phyloP scores from a whole-genome alignment of 768 basidiomycete species.

The Tylopilus felleus region DNA sequence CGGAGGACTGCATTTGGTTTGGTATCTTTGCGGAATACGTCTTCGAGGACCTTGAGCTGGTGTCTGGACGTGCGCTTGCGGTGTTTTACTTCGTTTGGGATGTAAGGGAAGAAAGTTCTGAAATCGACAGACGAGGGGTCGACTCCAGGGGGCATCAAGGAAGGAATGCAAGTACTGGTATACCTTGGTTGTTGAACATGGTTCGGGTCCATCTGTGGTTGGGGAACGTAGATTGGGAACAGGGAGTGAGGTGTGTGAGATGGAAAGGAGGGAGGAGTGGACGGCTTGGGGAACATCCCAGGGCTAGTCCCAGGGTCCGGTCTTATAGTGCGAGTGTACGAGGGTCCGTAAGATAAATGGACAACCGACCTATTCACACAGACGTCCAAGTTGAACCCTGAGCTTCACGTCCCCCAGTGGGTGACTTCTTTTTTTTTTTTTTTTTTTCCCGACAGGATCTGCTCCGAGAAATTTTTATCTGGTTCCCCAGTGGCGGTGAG shows the following conservation, averaged over 20 bases:
- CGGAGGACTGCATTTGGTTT: slow-evolving; percentile 85
- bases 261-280: slow-evolving; percentile 37
- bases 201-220: slow-evolving; percentile 27
- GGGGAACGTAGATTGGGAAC: slow-evolving; percentile 21
- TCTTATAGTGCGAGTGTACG: background rate
- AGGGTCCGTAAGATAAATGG: no score
- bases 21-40: slow-evolving; percentile 80
- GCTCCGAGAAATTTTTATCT: no score
- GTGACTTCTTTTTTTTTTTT: no score
- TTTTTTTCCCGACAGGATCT: no score
- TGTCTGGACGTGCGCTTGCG: slow-evolving; percentile 83
- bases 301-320: no score
- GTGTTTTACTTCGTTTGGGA: slow-evolving; percentile 92
- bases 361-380: no score
- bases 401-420: no score
- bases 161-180: slow-evolving; percentile 41
- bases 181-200: slow-evolving; percentile 27
- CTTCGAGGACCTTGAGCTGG: slow-evolving; percentile 88
- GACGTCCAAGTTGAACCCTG: slow-evolving; percentile 21
- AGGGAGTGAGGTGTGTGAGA: slow-evolving; percentile 27
- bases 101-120: slow-evolving; percentile 83
- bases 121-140: slow-evolving; percentile 72
- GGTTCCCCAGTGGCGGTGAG: no score
- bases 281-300: slow-evolving; percentile 28
- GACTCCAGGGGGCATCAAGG: slow-evolving; percentile 48